A percentile compares a stretch with the other conserved stretches of the same genome.
Conservation (phyloP, 148 eudicot species). For the Amaranthus cruentus region DNA sequence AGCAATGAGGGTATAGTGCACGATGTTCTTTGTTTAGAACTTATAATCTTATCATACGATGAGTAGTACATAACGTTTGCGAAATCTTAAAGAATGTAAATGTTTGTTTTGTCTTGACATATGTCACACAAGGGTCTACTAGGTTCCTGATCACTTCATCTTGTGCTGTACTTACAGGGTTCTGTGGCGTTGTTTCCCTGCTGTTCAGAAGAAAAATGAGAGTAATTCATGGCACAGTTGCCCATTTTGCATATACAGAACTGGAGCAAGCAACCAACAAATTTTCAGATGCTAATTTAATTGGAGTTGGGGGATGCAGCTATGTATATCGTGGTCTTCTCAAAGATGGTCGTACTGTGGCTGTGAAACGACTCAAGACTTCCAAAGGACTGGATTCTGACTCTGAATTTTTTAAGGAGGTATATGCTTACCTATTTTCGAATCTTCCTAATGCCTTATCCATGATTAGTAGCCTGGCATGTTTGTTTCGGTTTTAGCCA, state of each 20-base stretch:
- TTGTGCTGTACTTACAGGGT: conserved; percentile 43
- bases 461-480: not conserved
- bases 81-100: not conserved
- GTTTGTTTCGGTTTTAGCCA: not conserved
- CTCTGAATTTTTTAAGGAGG: conserved; percentile 66
- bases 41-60: not conserved
- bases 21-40: not conserved
- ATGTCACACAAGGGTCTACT: not conserved
- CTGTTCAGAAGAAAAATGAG: conserved; percentile 39
- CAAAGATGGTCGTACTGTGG: conserved; percentile 62
- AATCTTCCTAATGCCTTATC: not conserved
- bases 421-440: conserved; percentile 24
- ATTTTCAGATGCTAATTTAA: conserved; percentile 68
- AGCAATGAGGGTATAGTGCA: conserved; percentile 13
- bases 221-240: conserved; percentile 46
- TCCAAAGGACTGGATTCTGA: conserved; percentile 57
- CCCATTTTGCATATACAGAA: conserved; percentile 67
- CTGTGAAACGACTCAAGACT: conserved; percentile 69
- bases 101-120: not conserved
- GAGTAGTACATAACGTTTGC: not conserved
- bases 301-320: conserved; percentile 92
- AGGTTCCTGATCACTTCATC: conserved; percentile 4
- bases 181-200: conserved; percentile 42
- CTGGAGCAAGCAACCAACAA: conserved; percentile 78
- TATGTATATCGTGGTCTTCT: conserved; percentile 75